These are phyloP conservation scores for Pulveroboletus sp. DNA, from an alignment of 768 basidiomycete genomes.

Conservation along the genomic window DNA sequence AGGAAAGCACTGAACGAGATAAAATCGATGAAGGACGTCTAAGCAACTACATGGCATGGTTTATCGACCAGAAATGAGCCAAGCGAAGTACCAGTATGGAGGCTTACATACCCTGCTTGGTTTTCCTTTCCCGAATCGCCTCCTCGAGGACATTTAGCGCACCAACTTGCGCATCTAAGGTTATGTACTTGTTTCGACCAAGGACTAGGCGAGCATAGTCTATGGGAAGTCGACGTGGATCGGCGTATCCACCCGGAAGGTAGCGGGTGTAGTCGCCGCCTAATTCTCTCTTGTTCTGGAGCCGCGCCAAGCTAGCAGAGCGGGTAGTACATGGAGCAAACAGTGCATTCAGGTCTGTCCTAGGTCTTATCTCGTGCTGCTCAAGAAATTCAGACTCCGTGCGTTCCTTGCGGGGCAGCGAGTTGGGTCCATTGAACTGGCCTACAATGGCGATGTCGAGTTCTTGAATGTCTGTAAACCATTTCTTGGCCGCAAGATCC, in stretches of 20 bases:
- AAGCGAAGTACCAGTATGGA: background rate
- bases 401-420: constrained; percentile 4
- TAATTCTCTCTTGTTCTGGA: constrained; percentile 33
- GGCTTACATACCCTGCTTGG: constrained; percentile 10
- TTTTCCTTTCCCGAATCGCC: constrained; percentile 7
- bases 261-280: constrained; percentile 52
- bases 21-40: background rate
- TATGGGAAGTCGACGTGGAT: constrained; percentile 34
- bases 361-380: constrained; percentile 20
- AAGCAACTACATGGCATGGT: constrained; percentile 7
- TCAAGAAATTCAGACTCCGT: background rate
- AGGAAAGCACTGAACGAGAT: background rate
- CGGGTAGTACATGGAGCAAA: constrained; percentile 9
- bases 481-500: constrained; percentile 21
- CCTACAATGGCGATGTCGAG: constrained; percentile 12
- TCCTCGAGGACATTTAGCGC: constrained; percentile 38
- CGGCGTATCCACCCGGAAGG: constrained; percentile 26
- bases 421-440: background rate
- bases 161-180: constrained; percentile 34
- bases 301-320: constrained; percentile 12
- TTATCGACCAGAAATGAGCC: background rate
- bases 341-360: constrained; percentile 19
- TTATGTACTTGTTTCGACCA: constrained; percentile 39
- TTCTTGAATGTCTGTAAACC: constrained; percentile 19
- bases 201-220: constrained; percentile 41